Base-by-base conservation (phyloP, 2,329 filamentous ascomycete genomes). In the Epichloe sylvatica region DNA sequence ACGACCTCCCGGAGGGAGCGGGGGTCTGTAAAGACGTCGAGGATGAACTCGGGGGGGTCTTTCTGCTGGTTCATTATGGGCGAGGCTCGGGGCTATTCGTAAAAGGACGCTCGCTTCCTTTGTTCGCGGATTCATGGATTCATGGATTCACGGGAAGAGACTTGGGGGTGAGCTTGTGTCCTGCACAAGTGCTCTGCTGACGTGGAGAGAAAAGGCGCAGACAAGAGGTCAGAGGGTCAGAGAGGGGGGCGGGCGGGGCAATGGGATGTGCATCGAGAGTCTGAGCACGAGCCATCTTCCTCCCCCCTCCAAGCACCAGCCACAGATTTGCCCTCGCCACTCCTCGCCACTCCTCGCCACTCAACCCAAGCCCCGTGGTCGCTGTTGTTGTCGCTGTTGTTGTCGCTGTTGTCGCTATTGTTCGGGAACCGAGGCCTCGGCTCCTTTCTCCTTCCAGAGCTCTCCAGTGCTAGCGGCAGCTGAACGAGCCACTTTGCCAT, bases 21-120 rank as follows among this genome's bases (percentile, higher is more conserved):
- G 47, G 88, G 86, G 68, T 97, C 92, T 52, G 90, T 86, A 65
- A 96, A 94, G 62, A 94, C 83, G 65, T 96, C 90, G 64, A 98
- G 79, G 57, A 86, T 87, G 71, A 94, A 95, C 69, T 96, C 89
- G 60, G 88, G 87, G 52, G 86, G 81, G 49, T 66, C 68, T 51
- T 71, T 70, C 53, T 70, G 68, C 51, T 76, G 73, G 72, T 76
- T 77, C 53, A 53, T 55, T 2, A 4, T 46, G 45, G 19, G 30
- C 15, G 19, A 23, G 11, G 5, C 15, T 43, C 9, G 9, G 30
- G 30, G 30, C 30, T 30, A 4, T 30, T 30, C 30, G 30, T 30
- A 11, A 30, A 30, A 11, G 8, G 30, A 11, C 30, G 30, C 3
- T 30, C 30, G 30, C 3, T 30, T 30, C 30, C 30, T 30, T 30